Base-by-base conservation (phyloP, 192 early-diverging fungal species). In the Martensiomyces pterosporus region DNA sequence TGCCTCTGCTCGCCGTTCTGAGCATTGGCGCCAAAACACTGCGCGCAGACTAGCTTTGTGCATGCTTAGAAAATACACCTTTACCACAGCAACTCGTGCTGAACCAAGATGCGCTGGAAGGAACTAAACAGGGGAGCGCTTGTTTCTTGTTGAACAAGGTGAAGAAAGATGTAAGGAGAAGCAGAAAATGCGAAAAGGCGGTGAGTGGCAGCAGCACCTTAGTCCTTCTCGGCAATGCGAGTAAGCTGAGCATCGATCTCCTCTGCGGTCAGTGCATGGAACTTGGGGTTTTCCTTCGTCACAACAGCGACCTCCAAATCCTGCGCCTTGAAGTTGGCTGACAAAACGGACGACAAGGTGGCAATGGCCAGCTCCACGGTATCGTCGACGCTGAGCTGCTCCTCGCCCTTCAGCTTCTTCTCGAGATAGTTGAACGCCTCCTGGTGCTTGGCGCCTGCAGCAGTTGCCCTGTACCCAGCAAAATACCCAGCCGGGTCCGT, bases 401-500 rank as follows among this genome's bases (percentile, higher is more conserved):
- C 87, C 22, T 87, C 79, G 65, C 90, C 93, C 77, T 98, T 99
- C 35, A 99, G 67, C 72, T 96, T 97, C 85, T 99, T 99, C 61
- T 99, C 94, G 67, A 99, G 60, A 48, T 92, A 85, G 65, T 95
- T 97, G 47, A 93, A 81, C 19, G 92, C 88, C 77, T 99, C 94
- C 56, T 77, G 69, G 55, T 77, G 75, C 64, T 99, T 99, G 4
- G 91, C 87, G 2, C 97, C 97, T 2, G 93, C 94, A 4, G 89
- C 82, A 2, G 95, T 97, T 17, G 93, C 97, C 76, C 87, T 86
- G 75, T 91, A 98, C 43, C 97, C 97, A 44, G 91, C 89, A 83
- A 86, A 99, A 72, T 96, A 98, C 24, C 97, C 97, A 27, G 97
- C 92, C 36, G 97, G 97, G 61, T 99, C 95, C 43, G 86, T 87